Evolutionary conservation across 306 rosid genomes (phyloP).

Genomic region (Glycine latifolia): DNA sequence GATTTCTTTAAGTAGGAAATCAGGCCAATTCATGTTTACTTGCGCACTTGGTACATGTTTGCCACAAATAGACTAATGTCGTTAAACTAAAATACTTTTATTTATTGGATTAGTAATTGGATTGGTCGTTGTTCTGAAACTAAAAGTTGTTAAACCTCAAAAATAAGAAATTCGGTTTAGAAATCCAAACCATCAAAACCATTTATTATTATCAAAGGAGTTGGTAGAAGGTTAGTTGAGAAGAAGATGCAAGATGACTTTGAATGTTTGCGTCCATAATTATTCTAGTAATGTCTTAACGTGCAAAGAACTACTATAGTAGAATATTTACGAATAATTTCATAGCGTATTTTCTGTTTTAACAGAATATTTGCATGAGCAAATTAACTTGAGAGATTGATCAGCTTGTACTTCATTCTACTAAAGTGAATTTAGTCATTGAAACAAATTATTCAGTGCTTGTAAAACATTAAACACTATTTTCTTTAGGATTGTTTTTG

Average conservation of each 20-base stretch:
- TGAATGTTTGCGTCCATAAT: conserved; percentile 23
- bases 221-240: conserved; percentile 54
- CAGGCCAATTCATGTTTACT: conserved; percentile 10
- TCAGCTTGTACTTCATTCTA: too few species aligned
- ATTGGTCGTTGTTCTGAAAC: conserved; percentile 46
- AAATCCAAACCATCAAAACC: conserved; percentile 10
- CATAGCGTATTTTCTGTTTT: too few species aligned
- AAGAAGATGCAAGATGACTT: conserved; percentile 43
- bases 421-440: too few species aligned
- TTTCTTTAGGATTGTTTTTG: too few species aligned
- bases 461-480: too few species aligned
- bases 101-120: conserved; percentile 12
- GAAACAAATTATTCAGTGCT: too few species aligned
- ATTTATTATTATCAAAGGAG: conserved; percentile 33
- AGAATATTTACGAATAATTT: neutral
- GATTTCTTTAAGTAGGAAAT: conserved; percentile 41
- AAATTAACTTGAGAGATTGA: too few species aligned
- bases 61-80: conserved; percentile 36
- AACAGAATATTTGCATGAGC: too few species aligned
- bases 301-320: conserved; percentile 7
- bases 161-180: conserved; percentile 15
- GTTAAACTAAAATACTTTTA: conserved; percentile 36
- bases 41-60: conserved; percentile 31
- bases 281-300: conserved; percentile 17
- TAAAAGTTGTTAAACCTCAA: conserved; percentile 48